Evolutionary conservation across 495 filamentous ascomycete species (phyloP), one percentile per base, ranked within the genome.

Genomic region (Cairneyella variabilis): DNA sequence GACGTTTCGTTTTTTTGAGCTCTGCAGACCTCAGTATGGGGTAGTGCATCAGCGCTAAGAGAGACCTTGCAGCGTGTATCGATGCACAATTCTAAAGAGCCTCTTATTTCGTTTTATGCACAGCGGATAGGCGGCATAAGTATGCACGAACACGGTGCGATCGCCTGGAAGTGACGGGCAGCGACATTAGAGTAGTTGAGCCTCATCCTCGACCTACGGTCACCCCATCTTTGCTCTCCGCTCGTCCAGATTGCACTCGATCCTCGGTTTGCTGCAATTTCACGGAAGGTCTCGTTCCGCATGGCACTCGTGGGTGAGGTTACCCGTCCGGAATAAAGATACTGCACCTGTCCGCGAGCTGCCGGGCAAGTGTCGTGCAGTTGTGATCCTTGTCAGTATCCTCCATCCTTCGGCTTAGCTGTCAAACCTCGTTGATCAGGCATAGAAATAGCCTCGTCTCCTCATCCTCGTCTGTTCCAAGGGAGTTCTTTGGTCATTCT

Each of bases 291-390:
- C 2, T 22, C 5, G 25, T 26, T 53, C 50, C 50, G 50, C 26
- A 18, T 43, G 50, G 26, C 16, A 23, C 12, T 2, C 41, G 27
- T 30, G 17, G n/a, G 18, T 20, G 14, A n/a, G 11, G 11, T 18
- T 9, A 21, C 20, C 44, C 20, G 27, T n/a, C n/a, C 43, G 52
- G 52, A 48, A 48, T 8, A 54, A 54, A 37, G 16, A 27, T 47
- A 9, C 30, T 48, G 42, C 52, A 51, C n/a, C 42, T 54, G 14
- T 20, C 52, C 52, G 43, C 43, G 17, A 17, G 0, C 37, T 53
- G 40, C 18, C 20, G 12, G 17, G n/a, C n/a, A n/a, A 21, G 26
- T 30, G 18, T 44, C 40, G 18, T 51, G 48, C 48, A 51, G 48
- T 37, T 51, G 48, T n/a, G n/a, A n/a, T n/a, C n/a, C n/a, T n/a